These are phyloP conservation scores for Fusarium sp. DNA, from an alignment of 2,329 filamentous ascomycete species.

Conservation along the genomic window DNA sequence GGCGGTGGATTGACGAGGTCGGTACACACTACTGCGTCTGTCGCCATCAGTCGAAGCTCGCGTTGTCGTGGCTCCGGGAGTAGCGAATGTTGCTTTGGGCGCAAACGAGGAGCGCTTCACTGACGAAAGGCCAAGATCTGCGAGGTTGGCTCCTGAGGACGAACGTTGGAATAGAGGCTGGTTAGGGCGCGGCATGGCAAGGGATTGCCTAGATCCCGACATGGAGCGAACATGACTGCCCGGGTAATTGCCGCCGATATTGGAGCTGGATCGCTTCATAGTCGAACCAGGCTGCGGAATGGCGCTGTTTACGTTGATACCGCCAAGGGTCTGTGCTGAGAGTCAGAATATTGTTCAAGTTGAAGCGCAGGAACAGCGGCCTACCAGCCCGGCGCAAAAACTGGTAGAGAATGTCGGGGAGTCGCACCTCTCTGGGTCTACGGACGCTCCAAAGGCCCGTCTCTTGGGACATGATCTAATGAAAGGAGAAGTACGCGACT, in stretches of 20 bases:
- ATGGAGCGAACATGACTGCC: conserved; percentile 82
- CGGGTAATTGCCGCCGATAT: conserved; percentile 74
- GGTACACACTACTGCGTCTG: conserved; percentile 86
- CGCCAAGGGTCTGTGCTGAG: conserved; percentile 79
- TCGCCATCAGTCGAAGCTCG: conserved; percentile 65
- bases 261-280: conserved; percentile 91
- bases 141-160: conserved; percentile 84
- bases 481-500: conserved; percentile 32
- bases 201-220: conserved; percentile 86
- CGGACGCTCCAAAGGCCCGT: conserved; percentile 91
- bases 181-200: conserved; percentile 84
- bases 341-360: conserved; percentile 33
- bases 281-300: conserved; percentile 93
- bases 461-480: conserved; percentile 81
- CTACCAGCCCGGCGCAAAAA: conserved; percentile 25
- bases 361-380: conserved; percentile 1
- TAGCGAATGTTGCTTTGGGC: conserved; percentile 73
- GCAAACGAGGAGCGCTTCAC: conserved; percentile 86
- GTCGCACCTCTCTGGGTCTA: conserved; percentile 83
- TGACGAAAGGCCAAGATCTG: conserved; percentile 84
- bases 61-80: conserved; percentile 62
- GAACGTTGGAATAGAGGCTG: conserved; percentile 90
- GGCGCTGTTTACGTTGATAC: conserved; percentile 83
- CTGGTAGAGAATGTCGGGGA: conserved; percentile 32
- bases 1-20: conserved; percentile 74